Base-by-base conservation (phyloP, 192 early-diverging fungal genomes). In the Geosiphon pyriformis region DNA sequence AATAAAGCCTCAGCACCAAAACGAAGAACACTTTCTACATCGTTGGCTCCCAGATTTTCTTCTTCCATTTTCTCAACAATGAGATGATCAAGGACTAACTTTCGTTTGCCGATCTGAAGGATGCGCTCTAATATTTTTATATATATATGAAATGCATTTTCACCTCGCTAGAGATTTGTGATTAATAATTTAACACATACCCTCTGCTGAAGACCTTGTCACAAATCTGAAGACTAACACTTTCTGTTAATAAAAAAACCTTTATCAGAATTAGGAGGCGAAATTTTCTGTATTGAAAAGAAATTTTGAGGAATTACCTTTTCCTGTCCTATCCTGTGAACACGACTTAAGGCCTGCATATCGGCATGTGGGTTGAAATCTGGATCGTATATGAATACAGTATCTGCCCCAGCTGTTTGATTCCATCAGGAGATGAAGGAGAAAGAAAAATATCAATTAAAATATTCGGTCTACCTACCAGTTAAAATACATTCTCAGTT, bases 351-450 rank as follows among this genome's bases (percentile, higher is more conserved):
- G 0, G 90, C 90, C 69, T 92, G 90, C 59, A 86, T 74, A 65
- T 91, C 89, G 8, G 72, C 70, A 59, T 90, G 85, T 2, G 87
- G 88, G 59, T 92, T 90, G 76, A 81, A 88, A 67, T 91, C 88
- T 4, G 85, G 76, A 54, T 90, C 90, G 48, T 82, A 87, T 54
- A 91, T 85, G 49, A 91, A 85, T 23, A 91, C 78, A 0, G 87
- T 91, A 61, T 91, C 90, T 2, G 90, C 90, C 0, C 87, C 75
- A 0, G 87, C 78, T 63, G 31, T 35, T 1, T 26, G 1, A n/a
- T n/a, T n/a, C n/a, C n/a, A n/a, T 59, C 87, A 78, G 11, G 88
- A 90, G 20, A 87, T 90, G 15, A 92, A 74, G 49, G 90, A 71
- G 53, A 92, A 91, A n/a, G 12, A 58, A 18, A 32, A 18, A 18